These are phyloP conservation scores for Circinella minor DNA, from an alignment of 371 early-diverging fungal species.

Conservation along the genomic window DNA sequence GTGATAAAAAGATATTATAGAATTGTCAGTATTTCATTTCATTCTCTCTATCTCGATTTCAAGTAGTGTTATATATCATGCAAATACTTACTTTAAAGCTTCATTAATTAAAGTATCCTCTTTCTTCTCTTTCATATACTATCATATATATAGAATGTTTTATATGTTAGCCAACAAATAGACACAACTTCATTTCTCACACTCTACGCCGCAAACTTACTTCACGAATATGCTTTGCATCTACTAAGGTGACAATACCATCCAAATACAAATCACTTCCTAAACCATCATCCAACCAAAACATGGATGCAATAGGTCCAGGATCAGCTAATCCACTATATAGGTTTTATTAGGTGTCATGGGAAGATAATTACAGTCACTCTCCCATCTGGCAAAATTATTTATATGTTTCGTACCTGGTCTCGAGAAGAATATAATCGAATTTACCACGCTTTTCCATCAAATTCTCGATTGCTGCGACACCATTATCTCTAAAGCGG, in stretches of 20 bases:
- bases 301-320: constrained; percentile 92
- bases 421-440: constrained; percentile 95
- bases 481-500: constrained; percentile 80
- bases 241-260: constrained; percentile 93
- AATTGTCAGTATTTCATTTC: too few relatives aligned
- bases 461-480: constrained; percentile 92
- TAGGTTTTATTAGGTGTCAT: neutral
- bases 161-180: too few relatives aligned
- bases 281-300: constrained; percentile 96
- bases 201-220: constrained; percentile 23
- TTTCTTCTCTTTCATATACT: constrained; percentile 60
- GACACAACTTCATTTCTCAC: too few relatives aligned
- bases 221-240: constrained; percentile 80
- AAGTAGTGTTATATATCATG: too few relatives aligned
- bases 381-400: too few relatives aligned
- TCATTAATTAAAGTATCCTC: constrained; percentile 69
- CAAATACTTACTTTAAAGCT: constrained; percentile 60
- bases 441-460: constrained; percentile 90
- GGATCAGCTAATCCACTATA: constrained; percentile 80
- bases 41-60: too few relatives aligned
- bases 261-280: constrained; percentile 90
- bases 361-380: too few relatives aligned
- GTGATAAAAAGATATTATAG: neutral
- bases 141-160: neutral
- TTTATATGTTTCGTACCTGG: constrained; percentile 49